Base-by-base conservation (phyloP, 2,329 filamentous ascomycete genomes). In the Macrophomina tecta region DNA sequence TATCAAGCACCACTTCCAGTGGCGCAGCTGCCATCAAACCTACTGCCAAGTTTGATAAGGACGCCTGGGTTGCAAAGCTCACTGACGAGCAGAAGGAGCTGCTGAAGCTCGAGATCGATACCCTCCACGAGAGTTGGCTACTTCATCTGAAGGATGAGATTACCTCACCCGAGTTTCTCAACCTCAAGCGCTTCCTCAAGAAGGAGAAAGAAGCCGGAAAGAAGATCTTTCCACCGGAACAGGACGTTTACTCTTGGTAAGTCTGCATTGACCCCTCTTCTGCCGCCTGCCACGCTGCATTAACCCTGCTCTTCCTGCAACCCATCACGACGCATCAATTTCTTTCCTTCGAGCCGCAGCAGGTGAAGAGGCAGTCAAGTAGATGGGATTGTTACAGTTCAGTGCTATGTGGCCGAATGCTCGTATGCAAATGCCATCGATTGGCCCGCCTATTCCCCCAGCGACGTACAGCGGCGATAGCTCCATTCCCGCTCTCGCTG, bases 161-260 rank as follows among this genome's bases (percentile, higher is more conserved):
- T 48, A 82, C 88, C 0, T 90, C 85, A 67, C 88, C 89, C 30
- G 90, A 94, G 68, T 99, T 99, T 75, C 82, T 99, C 55, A 88
- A 91, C 2, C 81, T 99, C 70, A 99, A 99, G 84, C 85, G 86
- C 61, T 99, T 97, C 78, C 81, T 99, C 64, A 89, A 91, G 74
- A 86, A 86, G 64, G 95, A 99, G 82, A 86, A 90, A 64, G 85
- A 86, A 16, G 84, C 85, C 1, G 90, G 90, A 2, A 90, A 89
- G 80, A 94, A 90, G 74, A 87, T 97, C 71, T 99, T 96, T 73
- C 95, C 95, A 3, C 94, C 94, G 0, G 85, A 88, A 72, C 86
- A 93, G 70, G 94, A 99, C 73, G 89, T 99, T 12, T 99, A 99
- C 80, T 95, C 92, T 70, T 99, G 95, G 95, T 97, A 83, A 66